phyloP scores from a whole-genome alignment of 345 rosid genomes.

The Citrus inodora region DNA sequence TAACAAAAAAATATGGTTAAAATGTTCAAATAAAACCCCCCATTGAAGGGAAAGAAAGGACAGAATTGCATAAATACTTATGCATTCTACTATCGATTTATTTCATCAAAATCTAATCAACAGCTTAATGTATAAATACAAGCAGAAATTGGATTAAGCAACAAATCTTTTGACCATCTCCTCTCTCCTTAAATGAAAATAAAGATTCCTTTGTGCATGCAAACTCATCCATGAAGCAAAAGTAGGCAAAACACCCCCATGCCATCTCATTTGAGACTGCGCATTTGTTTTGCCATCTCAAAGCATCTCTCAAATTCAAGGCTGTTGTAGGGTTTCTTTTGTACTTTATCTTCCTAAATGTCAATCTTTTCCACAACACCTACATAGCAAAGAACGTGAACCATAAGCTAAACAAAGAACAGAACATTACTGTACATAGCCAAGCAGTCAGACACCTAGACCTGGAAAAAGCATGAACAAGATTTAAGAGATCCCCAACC shows the following conservation, averaged over 20 bases:
- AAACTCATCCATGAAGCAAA: conserved; percentile 1
- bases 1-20: too few relatives aligned
- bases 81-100: neutral
- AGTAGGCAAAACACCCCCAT: neutral
- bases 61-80: neutral
- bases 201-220: neutral
- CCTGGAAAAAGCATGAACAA: neutral
- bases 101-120: neutral
- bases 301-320: neutral
- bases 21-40: too few relatives aligned
- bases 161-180: neutral
- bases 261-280: neutral
- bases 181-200: neutral
- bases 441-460: neutral
- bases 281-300: neutral
- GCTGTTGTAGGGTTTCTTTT: neutral
- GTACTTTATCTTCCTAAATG: neutral
- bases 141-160: neutral
- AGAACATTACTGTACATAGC: neutral
- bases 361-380: conserved; percentile 41
- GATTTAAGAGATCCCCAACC: neutral
- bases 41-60: neutral
- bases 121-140: neutral
- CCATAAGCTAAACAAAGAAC: neutral
- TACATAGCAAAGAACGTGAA: conserved; percentile 10